Evolutionary conservation across 768 basidiomycete genomes (phyloP).

Genomic region (Tricholoma hemisulphureum): DNA sequence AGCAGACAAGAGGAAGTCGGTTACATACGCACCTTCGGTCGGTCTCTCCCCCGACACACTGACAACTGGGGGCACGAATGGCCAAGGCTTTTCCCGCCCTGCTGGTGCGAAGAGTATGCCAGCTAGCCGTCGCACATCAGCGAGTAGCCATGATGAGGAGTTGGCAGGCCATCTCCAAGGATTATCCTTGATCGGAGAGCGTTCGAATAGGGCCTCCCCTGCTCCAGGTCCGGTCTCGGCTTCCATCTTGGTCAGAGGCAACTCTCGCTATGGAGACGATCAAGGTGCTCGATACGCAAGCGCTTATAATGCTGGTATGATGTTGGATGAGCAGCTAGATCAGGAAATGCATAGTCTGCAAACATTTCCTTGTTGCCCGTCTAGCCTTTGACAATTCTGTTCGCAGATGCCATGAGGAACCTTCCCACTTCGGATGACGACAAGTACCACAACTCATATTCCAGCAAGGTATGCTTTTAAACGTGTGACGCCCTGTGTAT

Average conservation of each 20-base stretch:
- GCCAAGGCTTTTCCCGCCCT: constrained; percentile 58
- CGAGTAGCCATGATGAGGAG: constrained; percentile 84
- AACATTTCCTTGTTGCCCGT: background rate
- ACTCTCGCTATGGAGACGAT: constrained; percentile 53
- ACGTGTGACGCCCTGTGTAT: constrained; percentile 1
- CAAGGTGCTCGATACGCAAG: constrained; percentile 60
- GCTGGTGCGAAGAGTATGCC: constrained; percentile 91
- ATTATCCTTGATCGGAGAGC: constrained; percentile 65
- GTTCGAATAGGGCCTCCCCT: constrained; percentile 55
- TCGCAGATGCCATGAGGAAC: constrained; percentile 82
- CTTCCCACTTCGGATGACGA: constrained; percentile 88
- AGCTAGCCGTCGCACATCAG: constrained; percentile 84
- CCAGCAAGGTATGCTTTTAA: constrained; percentile 53
- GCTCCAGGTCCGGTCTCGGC: constrained; percentile 50
- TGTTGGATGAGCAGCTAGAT: constrained; percentile 91
- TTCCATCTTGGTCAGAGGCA: constrained; percentile 51
- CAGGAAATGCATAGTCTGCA: constrained; percentile 90
- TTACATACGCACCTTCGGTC: constrained; percentile 78
- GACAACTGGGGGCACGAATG: constrained; percentile 41
- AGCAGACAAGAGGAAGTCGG: constrained; percentile 82
- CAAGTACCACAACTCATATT: constrained; percentile 67
- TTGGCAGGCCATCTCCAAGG: constrained; percentile 74
- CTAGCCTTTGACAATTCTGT: background rate
- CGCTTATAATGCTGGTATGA: constrained; percentile 80
- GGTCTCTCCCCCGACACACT: constrained; percentile 70